Base-by-base conservation (phyloP, 2,329 filamentous ascomycete species). In the Fusarium irregulare region DNA sequence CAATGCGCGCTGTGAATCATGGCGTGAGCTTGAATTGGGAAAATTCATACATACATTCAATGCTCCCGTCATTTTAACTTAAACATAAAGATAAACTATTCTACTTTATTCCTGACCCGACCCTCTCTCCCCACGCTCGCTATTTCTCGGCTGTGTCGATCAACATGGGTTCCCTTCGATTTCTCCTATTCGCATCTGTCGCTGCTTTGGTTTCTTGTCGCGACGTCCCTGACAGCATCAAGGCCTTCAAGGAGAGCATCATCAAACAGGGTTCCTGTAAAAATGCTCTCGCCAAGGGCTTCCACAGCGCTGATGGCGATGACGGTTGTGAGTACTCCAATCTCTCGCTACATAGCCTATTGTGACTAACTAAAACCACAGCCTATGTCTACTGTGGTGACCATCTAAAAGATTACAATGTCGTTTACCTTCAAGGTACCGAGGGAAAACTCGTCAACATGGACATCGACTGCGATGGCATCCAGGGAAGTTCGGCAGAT, bases 381-480 rank as follows among this genome's bases (percentile, higher is more conserved):
- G 80, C 71, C 20, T 80, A 78, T 54, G 72, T 73, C 12, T 87
- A 87, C 76, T 87, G 85, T 67, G 83, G 81, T 44, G 84, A 86
- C 64, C 80, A 82, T 56, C 37, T 81, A 16, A 49, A 73, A 20
- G 75, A 81, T 37, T 78, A 77, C 72, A 78, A 80, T 37, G 79
- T 84, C 45, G 77, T 89, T 61, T 88, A 84, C 76, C 75, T 88
- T 16, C 82, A 84, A 60, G 82, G 82, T 46, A 77, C 75, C 5
- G 72, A 76, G 7, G 79, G 78, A 23, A 70, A 80, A 40, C 78
- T 88, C 41, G 82, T 79, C 54, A 84, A 88, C 76, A 87, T 89
- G 84, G 87, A 88, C 70, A 80, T 89, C 56, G 86, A 88, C 77
- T 89, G 87, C 71, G 87, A 89, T 68, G 87, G 87, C 23, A 73